These are phyloP conservation scores for Ilyonectria robusta DNA, from an alignment of 2,329 filamentous ascomycete genomes.

Conservation along the genomic window DNA sequence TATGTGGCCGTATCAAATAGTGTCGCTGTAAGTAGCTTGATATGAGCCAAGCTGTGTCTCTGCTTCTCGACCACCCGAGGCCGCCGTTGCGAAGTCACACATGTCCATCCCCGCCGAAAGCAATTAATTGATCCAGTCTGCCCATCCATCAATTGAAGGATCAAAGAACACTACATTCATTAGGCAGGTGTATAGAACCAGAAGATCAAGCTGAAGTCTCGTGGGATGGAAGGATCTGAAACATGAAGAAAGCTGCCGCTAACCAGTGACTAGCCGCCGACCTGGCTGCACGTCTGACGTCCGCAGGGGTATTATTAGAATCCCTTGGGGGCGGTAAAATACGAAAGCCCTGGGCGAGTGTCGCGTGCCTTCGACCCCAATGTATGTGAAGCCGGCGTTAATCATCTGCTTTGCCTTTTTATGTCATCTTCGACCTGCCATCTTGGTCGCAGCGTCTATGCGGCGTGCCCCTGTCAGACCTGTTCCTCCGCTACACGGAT, in stretches of 20 bases:
- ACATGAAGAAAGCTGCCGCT: neutral
- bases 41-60: no score
- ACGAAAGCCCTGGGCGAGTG: neutral
- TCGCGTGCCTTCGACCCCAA: neutral
- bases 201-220: neutral
- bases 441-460: neutral
- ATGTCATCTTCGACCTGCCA: neutral
- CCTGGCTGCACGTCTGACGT: neutral
- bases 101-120: neutral
- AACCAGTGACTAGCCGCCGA: neutral
- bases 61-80: neutral
- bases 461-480: neutral
- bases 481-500: neutral
- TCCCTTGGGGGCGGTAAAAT: neutral
- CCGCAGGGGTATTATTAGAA: neutral
- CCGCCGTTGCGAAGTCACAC: neutral
- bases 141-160: neutral
- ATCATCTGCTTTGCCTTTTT: neutral
- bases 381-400: neutral
- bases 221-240: neutral
- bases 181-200: neutral
- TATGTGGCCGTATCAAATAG: no score
- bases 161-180: neutral
- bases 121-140: neutral
- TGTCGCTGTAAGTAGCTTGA: no score